These are phyloP conservation scores for Claviceps pazoutovae DNA, from an alignment of 2,329 filamentous ascomycete genomes.

Conservation along the genomic window DNA sequence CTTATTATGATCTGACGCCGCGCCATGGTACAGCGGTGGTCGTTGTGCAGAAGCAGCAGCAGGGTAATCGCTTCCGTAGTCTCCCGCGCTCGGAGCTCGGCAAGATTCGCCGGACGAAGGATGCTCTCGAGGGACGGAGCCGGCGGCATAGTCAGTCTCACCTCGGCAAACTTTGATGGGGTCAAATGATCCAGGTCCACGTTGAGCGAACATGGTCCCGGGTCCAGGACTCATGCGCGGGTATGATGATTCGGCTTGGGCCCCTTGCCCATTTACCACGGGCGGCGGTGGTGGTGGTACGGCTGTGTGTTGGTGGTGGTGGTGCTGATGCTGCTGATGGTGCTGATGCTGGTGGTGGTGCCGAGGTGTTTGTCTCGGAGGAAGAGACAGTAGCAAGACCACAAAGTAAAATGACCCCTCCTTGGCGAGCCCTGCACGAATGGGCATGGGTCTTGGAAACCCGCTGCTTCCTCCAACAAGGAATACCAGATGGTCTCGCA, in stretches of 20 bases:
- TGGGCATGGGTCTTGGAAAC: slow-evolving; percentile 32
- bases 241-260: slow-evolving; percentile 27
- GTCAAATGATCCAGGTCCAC: slow-evolving; percentile 31
- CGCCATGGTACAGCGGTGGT: background rate
- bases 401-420: slow-evolving; percentile 50
- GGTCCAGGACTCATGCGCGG: slow-evolving; percentile 16
- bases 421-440: slow-evolving; percentile 44
- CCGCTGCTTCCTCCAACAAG: slow-evolving; percentile 31
- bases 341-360: slow-evolving; percentile 19
- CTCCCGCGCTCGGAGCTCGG: background rate
- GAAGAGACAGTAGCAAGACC: slow-evolving; percentile 31
- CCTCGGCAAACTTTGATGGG: slow-evolving; percentile 26
- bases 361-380: slow-evolving; percentile 18
- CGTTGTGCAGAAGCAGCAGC: background rate
- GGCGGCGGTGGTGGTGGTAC: slow-evolving; percentile 14
- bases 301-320: no score
- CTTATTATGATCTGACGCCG: background rate
- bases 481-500: slow-evolving; percentile 42
- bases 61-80: background rate
- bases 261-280: slow-evolving; percentile 30
- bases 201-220: slow-evolving; percentile 24
- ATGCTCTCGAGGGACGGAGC: background rate
- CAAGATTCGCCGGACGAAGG: background rate
- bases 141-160: slow-evolving; percentile 9
- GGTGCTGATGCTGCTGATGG: no score